Base-by-base conservation (phyloP, 2,329 filamentous ascomycete species). In the Fusarium solani-melongenae region DNA sequence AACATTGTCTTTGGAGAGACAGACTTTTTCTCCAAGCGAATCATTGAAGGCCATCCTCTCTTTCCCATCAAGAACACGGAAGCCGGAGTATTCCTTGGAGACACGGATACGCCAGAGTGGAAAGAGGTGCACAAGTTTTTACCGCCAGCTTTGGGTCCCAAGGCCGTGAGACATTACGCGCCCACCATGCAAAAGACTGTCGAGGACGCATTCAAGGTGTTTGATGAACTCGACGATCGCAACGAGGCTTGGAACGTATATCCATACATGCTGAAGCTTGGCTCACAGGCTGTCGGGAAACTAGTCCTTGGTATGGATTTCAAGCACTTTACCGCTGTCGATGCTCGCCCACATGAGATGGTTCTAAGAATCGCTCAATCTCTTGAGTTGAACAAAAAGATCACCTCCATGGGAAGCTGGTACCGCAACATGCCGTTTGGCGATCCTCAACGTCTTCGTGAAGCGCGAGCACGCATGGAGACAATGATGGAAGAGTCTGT, bases 141-240 rank as follows among this genome's bases (percentile, higher is more conserved):
- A 1, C 88, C 90, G 0, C 89, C 90, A 0, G 87, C 88, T 0
- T 81, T 92, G 12, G 86, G 86, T 0, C 89, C 89, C 34, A 90
- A 89, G 75, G 90, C 90, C 0, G 88, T 92, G 6, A 83, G 87
- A 1, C 90, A 91, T 72, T 91, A 92, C 69, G 85, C 88, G 0
- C 88, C 89, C 0, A 85, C 84, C 0, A 91, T 92, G 88, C 88
- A 91, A 70, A 78, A 83, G 55, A 87, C 86, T 0, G 83, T 89
- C 3, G 85, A 89, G 71, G 81, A 86, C 20, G 79, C 87, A 0
- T 90, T 87, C 75, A 82, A 81, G 7, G 84, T 87, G 2, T 87
- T 88, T 34, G 86, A 88, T 67, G 82, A 85, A 57, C 81, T 92
- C 0, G 88, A 90, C 69, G 78, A 84, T 34, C 78, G 83, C 0